Evolutionary conservation across 495 filamentous ascomycete genomes (phyloP).

Genomic region (Baudoinia panamericana): DNA sequence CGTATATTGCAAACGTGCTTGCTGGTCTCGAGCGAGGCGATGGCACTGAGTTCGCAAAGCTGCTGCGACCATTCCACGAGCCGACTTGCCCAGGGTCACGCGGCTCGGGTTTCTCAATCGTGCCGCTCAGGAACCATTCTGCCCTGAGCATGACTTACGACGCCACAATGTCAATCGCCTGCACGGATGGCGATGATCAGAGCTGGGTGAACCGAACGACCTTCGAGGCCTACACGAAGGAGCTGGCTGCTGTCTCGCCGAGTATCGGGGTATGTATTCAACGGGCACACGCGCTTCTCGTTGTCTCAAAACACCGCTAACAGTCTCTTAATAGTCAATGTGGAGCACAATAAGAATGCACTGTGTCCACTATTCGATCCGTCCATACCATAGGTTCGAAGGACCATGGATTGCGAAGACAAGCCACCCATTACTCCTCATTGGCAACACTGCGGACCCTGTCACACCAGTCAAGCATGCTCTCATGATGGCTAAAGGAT

Average conservation of each 20-base stretch:
- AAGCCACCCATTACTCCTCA: constrained; percentile 39
- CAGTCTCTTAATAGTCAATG: too few species aligned
- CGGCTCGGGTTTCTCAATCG: not conserved
- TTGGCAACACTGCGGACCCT: constrained; percentile 45
- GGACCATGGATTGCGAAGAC: constrained; percentile 40
- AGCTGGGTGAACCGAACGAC: constrained; percentile 28
- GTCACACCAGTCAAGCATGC: constrained; percentile 42
- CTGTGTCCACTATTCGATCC: constrained; percentile 43
- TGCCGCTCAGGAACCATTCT: constrained; percentile 1
- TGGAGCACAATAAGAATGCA: constrained; percentile 40
- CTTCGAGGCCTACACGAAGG: constrained; percentile 37
- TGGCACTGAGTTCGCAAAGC: constrained; percentile 38
- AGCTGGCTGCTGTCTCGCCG: constrained; percentile 36
- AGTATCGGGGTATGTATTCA: too few species aligned
- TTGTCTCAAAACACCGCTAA: too few species aligned
- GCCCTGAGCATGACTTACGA: constrained; percentile 15
- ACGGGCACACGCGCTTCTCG: too few species aligned
- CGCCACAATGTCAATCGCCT: constrained; percentile 46
- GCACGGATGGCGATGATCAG: constrained; percentile 44
- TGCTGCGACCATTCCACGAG: constrained; percentile 21
- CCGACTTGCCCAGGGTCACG: constrained; percentile 13
- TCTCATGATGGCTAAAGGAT: constrained; percentile 36
- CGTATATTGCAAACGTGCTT: constrained; percentile 40
- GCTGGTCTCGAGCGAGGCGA: constrained; percentile 42
- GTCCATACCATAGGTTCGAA: constrained; percentile 44